Base-by-base conservation (phyloP, 208 protist species). In the Wallacemonas sp. region DNA sequence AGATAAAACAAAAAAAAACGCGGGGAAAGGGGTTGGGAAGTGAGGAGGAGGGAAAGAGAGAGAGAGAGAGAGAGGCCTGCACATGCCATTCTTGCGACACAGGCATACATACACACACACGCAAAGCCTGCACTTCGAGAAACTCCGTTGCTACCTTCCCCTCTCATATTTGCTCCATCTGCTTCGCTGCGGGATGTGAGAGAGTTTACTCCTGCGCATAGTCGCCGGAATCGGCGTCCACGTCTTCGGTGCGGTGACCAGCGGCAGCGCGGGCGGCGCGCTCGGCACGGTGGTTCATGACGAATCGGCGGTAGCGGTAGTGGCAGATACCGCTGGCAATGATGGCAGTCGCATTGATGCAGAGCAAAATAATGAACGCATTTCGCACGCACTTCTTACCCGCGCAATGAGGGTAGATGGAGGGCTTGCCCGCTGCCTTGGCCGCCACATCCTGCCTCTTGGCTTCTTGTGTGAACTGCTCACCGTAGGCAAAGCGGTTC, bases 401-500 rank as follows among this genome's bases (percentile, higher is more conserved):
- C 22, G 73, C 70, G 58, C 80, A 88, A 28, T 55, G 31, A 14
- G 80, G 84, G 46, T 74, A 76, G 56, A 71, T 75, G 60, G 54
- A 30, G 24, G 15, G 47, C 22, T 54, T 55, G 26, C 66, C 61
- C 2, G 60, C 54, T 6, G 56, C 59, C 2, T 75, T 0, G n/a
- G 53, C 70, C 1, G 58, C 64, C 17, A 59, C 58, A 12, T 73
- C 68, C 53, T 79, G 72, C 36, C 44, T 70, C 31, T 67, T 61
- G 31, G 78, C 84, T 66, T 84, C 73, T 9, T 53, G 42, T 49
- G 83, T 82, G 66, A 85, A 87, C 54, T 80, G 66, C 69, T 80
- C 71, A 27, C 84, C 84, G 60, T 84, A 91, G 60, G 70, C 76
- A 36, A 86, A 87, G 27, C 72, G 75, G 61, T 88, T 91, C 45